Conservation (phyloP, 768 basidiomycete genomes). For the Tylopilus rubrobrunneus region DNA sequence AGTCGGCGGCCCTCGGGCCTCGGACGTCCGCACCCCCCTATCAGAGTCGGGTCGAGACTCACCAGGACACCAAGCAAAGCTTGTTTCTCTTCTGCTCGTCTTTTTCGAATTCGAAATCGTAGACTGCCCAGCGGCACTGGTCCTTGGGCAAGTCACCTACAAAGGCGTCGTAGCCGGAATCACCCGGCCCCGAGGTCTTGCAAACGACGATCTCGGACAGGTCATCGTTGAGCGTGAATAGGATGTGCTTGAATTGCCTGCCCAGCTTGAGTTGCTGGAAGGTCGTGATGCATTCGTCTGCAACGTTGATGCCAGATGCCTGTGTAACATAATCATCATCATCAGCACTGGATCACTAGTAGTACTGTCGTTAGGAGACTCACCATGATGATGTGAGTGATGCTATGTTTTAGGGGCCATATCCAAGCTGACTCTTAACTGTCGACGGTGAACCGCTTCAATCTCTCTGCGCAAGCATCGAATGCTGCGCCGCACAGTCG, state of each 20-base stretch:
- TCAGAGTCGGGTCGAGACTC: not conserved
- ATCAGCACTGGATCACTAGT: not conserved
- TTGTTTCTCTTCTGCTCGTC: slow-evolving; percentile 74
- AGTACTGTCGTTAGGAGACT: not conserved
- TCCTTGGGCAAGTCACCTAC: slow-evolving; percentile 64
- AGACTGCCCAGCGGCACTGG: slow-evolving; percentile 86
- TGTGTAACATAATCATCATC: not conserved
- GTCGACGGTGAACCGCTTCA: not conserved
- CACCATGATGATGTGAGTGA: slow-evolving; percentile 21
- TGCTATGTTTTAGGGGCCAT: slow-evolving; percentile 13
- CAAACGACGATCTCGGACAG: slow-evolving; percentile 75
- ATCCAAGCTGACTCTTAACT: not conserved
- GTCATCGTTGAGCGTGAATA: slow-evolving; percentile 61
- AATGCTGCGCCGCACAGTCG: slow-evolving; percentile 9
- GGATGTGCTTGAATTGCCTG: slow-evolving; percentile 75
- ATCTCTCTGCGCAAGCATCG: not conserved
- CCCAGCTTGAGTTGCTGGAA: slow-evolving; percentile 23
- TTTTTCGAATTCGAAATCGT: slow-evolving; percentile 83
- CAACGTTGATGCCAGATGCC: slow-evolving; percentile 43
- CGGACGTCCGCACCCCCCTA: not conserved
- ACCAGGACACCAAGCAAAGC: slow-evolving; percentile 84
- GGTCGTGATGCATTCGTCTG: slow-evolving; percentile 43
- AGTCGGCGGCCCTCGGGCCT: not conserved
- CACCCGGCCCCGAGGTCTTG: slow-evolving; percentile 46
- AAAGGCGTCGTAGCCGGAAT: slow-evolving; percentile 66